These are phyloP conservation scores for Stylonectria norvegica DNA, from an alignment of 2,329 filamentous ascomycete genomes.

Conservation along the genomic window DNA sequence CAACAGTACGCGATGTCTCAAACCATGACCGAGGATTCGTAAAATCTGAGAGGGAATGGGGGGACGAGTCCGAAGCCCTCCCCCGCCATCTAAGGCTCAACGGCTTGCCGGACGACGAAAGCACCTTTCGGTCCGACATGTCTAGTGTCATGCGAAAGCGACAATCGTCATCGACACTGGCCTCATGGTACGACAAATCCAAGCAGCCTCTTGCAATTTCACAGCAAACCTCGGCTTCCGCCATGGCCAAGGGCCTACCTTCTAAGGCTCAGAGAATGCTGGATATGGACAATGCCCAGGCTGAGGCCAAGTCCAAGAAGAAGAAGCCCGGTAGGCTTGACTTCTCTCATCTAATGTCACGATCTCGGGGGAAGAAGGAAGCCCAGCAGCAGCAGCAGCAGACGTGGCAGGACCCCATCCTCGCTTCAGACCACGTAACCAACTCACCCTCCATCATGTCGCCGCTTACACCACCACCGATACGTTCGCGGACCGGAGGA, in stretches of 20 bases:
- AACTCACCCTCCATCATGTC: constrained; percentile 45
- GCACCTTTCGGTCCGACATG: constrained; percentile 37
- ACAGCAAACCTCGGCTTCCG: constrained; percentile 56
- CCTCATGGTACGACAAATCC: constrained; percentile 55
- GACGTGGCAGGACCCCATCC: constrained; percentile 31
- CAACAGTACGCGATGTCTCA: constrained; percentile 2
- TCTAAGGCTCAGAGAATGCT: constrained; percentile 45
- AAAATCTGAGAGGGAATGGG: constrained; percentile 19
- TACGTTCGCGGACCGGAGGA: constrained; percentile 19
- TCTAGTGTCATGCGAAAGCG: constrained; percentile 44
- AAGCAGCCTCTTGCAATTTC: constrained; percentile 56
- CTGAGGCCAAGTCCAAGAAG: constrained; percentile 24
- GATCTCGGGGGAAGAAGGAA: constrained; percentile 29
- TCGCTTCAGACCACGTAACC: constrained; percentile 36
- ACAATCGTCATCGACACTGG: constrained; percentile 53
- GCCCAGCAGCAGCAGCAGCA: constrained; percentile 21
- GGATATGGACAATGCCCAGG: constrained; percentile 39
- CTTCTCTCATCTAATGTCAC: constrained; percentile 42
- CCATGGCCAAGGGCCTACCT: constrained; percentile 55
- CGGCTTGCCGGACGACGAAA: constrained; percentile 17
- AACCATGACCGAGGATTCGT: constrained; percentile 8
- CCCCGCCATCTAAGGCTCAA: constrained; percentile 20
- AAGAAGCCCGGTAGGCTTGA: constrained; percentile 50
- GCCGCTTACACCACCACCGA: constrained; percentile 28
- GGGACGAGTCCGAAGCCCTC: constrained; percentile 26